Conservation (phyloP, 768 basidiomycete species). For the Suillus clintonianus region DNA sequence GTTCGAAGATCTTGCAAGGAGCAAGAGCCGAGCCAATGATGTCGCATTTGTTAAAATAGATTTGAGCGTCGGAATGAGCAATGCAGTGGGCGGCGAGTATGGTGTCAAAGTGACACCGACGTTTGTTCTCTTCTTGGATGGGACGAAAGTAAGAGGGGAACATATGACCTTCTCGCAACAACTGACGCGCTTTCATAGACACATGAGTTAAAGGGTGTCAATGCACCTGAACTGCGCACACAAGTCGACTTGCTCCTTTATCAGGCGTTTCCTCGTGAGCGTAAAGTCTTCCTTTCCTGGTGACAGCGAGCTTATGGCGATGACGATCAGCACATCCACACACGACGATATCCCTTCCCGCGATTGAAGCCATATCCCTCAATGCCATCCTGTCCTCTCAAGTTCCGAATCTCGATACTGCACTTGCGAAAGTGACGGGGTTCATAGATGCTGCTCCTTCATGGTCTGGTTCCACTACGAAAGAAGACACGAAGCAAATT, state of each 20-base stretch:
- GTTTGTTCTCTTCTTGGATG: slow-evolving; percentile 84
- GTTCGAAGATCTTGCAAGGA: slow-evolving; percentile 75
- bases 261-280: slow-evolving; percentile 80
- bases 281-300: not conserved
- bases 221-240: slow-evolving; percentile 66
- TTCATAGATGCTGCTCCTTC: slow-evolving; percentile 57
- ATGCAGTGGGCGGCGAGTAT: slow-evolving; percentile 60
- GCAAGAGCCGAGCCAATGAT: slow-evolving; percentile 49
- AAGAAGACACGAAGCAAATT: slow-evolving; percentile 47
- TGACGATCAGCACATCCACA: slow-evolving; percentile 73
- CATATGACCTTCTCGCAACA: not conserved
- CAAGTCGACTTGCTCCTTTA: slow-evolving; percentile 76
- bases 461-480: slow-evolving; percentile 30
- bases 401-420: slow-evolving; percentile 66
- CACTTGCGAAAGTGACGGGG: slow-evolving; percentile 58
- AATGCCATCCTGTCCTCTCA: slow-evolving; percentile 78
- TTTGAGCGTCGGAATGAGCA: slow-evolving; percentile 66
- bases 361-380: slow-evolving; percentile 62
- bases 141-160: slow-evolving; percentile 55
- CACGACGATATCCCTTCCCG: slow-evolving; percentile 55
- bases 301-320: not conserved
- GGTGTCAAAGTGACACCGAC: slow-evolving; percentile 81
- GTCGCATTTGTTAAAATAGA: slow-evolving; percentile 87
- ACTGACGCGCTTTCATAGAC: slow-evolving; percentile 41
- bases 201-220: slow-evolving; percentile 71